Conservation (phyloP, 2,329 filamentous ascomycete genomes). For the Colletotrichum tanaceti region DNA sequence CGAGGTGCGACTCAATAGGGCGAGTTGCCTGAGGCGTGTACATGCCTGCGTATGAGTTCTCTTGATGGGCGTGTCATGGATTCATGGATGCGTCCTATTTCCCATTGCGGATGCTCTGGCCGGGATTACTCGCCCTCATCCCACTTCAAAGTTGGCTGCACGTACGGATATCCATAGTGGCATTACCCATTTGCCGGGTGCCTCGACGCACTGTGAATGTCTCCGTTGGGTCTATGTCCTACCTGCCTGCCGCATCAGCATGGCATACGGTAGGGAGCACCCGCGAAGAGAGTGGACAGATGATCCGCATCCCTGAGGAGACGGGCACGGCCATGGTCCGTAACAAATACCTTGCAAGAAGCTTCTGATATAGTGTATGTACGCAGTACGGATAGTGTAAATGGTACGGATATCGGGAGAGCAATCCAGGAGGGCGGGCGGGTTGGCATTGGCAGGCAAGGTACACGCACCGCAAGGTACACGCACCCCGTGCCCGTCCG, state of each 20-base stretch:
- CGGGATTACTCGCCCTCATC: neutral
- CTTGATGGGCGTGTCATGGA: neutral
- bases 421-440: conserved; percentile 29
- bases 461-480: no score
- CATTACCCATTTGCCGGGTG: neutral
- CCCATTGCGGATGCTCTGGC: neutral
- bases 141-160: neutral
- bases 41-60: neutral
- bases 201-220: neutral
- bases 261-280: conserved; percentile 3
- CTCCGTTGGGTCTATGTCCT: conserved; percentile 6
- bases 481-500: conserved; percentile 19
- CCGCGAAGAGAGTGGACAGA: conserved; percentile 17
- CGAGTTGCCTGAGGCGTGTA: conserved; percentile 19
- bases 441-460: conserved; percentile 24
- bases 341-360: conserved; percentile 16
- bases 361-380: neutral
- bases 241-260: neutral
- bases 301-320: conserved; percentile 23
- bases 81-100: neutral
- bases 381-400: neutral
- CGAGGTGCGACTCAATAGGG: conserved; percentile 18
- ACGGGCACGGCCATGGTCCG: conserved; percentile 21
- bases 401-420: neutral
- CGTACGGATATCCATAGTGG: neutral